Evolutionary conservation across 345 rosid genomes (phyloP).

Genomic region (Citrus sinensis): DNA sequence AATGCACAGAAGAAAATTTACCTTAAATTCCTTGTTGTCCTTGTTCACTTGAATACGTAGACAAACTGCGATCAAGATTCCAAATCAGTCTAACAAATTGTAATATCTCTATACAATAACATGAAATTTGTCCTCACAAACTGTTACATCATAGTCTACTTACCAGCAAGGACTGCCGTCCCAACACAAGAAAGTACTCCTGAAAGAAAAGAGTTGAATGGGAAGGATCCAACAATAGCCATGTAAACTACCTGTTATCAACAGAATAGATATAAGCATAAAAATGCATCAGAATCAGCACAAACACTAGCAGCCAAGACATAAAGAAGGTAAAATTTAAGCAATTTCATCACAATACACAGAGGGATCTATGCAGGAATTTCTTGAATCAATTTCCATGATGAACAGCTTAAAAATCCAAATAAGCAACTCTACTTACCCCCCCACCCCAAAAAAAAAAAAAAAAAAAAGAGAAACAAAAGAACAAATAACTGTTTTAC

Average conservation of each 20-base stretch:
- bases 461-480: too few species aligned
- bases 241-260: slow-evolving; percentile 74
- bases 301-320: background rate
- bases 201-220: slow-evolving; percentile 99
- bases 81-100: slow-evolving; percentile 1
- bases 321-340: background rate
- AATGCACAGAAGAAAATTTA: slow-evolving; percentile 6
- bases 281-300: background rate
- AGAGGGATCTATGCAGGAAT: background rate
- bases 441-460: background rate
- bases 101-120: background rate
- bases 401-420: background rate
- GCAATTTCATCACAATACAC: background rate
- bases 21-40: slow-evolving; percentile 98
- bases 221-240: slow-evolving; percentile 96
- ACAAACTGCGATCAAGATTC: slow-evolving; percentile 58
- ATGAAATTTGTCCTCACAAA: background rate
- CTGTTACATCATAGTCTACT: slow-evolving; percentile 16
- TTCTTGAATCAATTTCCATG: background rate
- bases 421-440: background rate
- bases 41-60: slow-evolving; percentile 99
- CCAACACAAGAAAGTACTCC: slow-evolving; percentile 96
- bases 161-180: slow-evolving; percentile 98
- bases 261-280: slow-evolving; percentile 11
- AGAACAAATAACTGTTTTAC: background rate